Conservation (phyloP, 2,329 filamentous ascomycete genomes). For the Madurella mycetomatis region DNA sequence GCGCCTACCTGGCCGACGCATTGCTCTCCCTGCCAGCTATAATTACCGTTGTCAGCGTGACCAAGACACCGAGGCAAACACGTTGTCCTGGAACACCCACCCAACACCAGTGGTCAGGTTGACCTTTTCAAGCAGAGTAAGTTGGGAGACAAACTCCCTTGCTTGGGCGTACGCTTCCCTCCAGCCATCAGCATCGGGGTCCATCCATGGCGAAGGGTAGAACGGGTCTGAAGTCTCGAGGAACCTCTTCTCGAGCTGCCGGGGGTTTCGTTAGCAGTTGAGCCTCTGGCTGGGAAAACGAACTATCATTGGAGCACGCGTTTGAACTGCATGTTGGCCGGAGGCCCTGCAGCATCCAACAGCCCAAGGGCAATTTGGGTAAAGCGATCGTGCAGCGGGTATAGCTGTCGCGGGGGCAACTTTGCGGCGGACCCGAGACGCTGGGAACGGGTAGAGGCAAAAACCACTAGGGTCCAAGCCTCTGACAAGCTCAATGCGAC, state of each 20-base stretch:
- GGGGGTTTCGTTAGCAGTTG: conserved; percentile 23
- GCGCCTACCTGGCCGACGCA: conserved; percentile 75
- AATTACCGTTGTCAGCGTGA: neutral
- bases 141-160: conserved; percentile 70
- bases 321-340: conserved; percentile 19
- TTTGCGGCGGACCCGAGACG: neutral
- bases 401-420: neutral
- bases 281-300: conserved; percentile 1
- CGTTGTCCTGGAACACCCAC: conserved; percentile 40
- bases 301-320: conserved; percentile 15
- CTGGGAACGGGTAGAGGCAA: neutral
- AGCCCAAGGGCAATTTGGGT: conserved; percentile 9
- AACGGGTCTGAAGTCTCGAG: conserved; percentile 51
- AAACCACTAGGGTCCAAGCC: neutral
- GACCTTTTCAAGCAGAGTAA: conserved; percentile 86
- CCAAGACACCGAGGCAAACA: neutral
- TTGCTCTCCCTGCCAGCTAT: conserved; percentile 61
- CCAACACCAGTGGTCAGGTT: conserved; percentile 90
- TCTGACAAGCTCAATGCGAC: neutral
- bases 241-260: conserved; percentile 24
- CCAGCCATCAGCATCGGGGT: conserved; percentile 68
- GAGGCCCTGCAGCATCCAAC: conserved; percentile 9
- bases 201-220: conserved; percentile 87
- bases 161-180: conserved; percentile 71
- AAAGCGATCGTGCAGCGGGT: conserved; percentile 14